Base-by-base conservation (phyloP, 345 rosid species). In the Bruguiera parviflora region DNA sequence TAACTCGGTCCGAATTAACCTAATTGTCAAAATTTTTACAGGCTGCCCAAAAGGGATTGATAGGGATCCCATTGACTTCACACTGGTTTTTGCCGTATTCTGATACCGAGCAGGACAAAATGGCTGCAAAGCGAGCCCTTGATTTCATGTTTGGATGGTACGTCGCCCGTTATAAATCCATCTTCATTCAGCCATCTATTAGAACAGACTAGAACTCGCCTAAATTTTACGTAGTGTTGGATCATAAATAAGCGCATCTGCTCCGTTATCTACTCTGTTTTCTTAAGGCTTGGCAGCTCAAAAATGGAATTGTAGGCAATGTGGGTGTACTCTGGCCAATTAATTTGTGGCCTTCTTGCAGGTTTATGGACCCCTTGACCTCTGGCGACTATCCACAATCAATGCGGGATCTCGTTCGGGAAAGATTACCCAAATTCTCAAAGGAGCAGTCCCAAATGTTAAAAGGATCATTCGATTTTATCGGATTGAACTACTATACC, bases 71-170 rank as follows among this genome's bases (percentile, higher is more conserved):
- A 10, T 31, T 66, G 20, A 39, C 29, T 5, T 28, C 70, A 29
- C 16, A 20, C 25, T 66, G 70, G 70, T 47, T 49, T 29, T 5
- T 52, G n/a, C 70, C 70, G 2, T n/a, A 25, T 21, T 52, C 60
- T n/a, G 20, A 28, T 8, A 4, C 61, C 59, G 11, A 66, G 52
- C 27, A 9, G 8, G 51, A 66, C 16, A 56, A 10, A 28, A 16
- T 19, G 11, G 61, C 70, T n/a, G 60, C 29, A 53, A 8, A 53
- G 19, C 46, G 52, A 22, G 61, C 70, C 39, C 59, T 66, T 13
- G 70, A 53, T 35, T 66, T 53, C 70, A n/a, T 33, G 58, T 53
- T 52, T 20, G 70, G 70, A 66, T 53, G 61, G 70, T 66, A 33
- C 6, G 32, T 53, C 2, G 5, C 1, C 9, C 27, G 21, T 39